Conservation (phyloP, 2,329 filamentous ascomycete genomes). For the Verticillium alfalfae region DNA sequence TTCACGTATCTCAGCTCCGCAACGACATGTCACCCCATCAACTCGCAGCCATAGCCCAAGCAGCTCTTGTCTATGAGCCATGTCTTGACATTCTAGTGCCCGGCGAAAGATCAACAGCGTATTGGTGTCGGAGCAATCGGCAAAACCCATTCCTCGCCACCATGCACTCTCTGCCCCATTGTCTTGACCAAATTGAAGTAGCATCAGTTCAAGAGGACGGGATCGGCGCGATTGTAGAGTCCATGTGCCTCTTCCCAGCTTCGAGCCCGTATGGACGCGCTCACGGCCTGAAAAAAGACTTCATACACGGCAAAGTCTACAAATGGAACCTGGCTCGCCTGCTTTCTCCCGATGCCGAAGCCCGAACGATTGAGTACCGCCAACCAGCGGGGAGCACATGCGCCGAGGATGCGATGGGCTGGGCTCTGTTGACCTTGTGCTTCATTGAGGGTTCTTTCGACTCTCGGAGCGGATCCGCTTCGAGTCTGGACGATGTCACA, state of each 20-base stretch:
- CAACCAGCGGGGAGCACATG: slow-evolving; percentile 24
- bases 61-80: slow-evolving; percentile 24
- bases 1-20: slow-evolving; percentile 23
- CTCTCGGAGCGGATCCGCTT: slow-evolving; percentile 4
- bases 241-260: slow-evolving; percentile 25
- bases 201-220: slow-evolving; percentile 4
- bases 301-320: slow-evolving; percentile 31
- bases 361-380: slow-evolving; percentile 28
- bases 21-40: slow-evolving; percentile 12
- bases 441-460: slow-evolving; percentile 24
- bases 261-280: slow-evolving; percentile 21
- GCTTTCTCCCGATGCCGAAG: slow-evolving; percentile 5
- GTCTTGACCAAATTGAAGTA: slow-evolving; percentile 17
- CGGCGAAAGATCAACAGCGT: slow-evolving; percentile 14
- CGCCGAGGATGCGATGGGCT: slow-evolving; percentile 22
- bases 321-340: slow-evolving; percentile 32
- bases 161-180: slow-evolving; percentile 12
- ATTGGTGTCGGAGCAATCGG: slow-evolving; percentile 31
- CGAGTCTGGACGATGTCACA: not conserved
- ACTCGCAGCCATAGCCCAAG: slow-evolving; percentile 22
- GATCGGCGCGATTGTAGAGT: slow-evolving; percentile 16
- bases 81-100: slow-evolving; percentile 24
- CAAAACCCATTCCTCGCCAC: slow-evolving; percentile 16
- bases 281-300: slow-evolving; percentile 22
- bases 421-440: slow-evolving; percentile 23